Evolutionary conservation across 768 basidiomycete genomes (phyloP).

Genomic region (Pulveroboletus sp.): DNA sequence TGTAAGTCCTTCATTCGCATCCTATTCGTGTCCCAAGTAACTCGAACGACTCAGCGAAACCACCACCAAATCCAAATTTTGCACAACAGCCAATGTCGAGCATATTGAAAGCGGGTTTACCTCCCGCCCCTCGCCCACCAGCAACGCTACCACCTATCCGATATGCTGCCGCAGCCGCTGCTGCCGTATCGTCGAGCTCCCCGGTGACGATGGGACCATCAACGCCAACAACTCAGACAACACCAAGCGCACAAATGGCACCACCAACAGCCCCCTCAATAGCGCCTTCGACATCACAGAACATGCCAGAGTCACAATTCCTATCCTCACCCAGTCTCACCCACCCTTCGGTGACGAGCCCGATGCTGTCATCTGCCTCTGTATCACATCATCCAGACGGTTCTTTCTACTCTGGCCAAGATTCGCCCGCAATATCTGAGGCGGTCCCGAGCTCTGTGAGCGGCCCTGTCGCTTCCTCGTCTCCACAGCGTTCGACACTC

Average conservation of each 20-base stretch:
- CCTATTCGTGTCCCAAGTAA: slow-evolving; percentile 4
- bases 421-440: slow-evolving; percentile 73
- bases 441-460: slow-evolving; percentile 44
- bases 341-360: slow-evolving; percentile 80
- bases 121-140: slow-evolving; percentile 48
- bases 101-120: slow-evolving; percentile 74
- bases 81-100: slow-evolving; percentile 70
- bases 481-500: slow-evolving; percentile 49
- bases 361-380: slow-evolving; percentile 72
- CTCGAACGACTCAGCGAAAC: slow-evolving; percentile 41
- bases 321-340: slow-evolving; percentile 79
- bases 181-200: slow-evolving; percentile 26
- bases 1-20: slow-evolving; percentile 37
- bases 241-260: slow-evolving; percentile 34
- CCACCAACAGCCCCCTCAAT: slow-evolving; percentile 39
- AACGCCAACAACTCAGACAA: slow-evolving; percentile 35
- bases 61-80: slow-evolving; percentile 78
- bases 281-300: slow-evolving; percentile 33
- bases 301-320: slow-evolving; percentile 33
- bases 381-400: slow-evolving; percentile 59
- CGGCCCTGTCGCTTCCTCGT: slow-evolving; percentile 52
- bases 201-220: slow-evolving; percentile 20
- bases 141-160: slow-evolving; percentile 72
- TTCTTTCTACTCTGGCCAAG: slow-evolving; percentile 67
- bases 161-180: slow-evolving; percentile 88